Conservation (phyloP, 2,329 filamentous ascomycete genomes). For the Hypoxylon sp. region DNA sequence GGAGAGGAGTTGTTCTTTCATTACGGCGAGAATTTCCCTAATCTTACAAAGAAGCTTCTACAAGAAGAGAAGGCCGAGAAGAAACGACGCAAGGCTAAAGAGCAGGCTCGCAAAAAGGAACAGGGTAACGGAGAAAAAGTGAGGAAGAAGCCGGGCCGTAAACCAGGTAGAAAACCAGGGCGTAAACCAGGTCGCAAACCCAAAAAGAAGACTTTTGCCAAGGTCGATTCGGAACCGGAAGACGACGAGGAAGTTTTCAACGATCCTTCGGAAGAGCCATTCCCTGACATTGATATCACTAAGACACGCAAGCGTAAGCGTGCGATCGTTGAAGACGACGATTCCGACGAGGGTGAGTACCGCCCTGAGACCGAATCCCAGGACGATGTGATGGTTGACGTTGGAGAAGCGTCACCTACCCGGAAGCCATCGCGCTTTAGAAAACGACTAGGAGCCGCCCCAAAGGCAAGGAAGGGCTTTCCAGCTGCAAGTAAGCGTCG, state of each 20-base stretch:
- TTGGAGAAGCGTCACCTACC: slow-evolving; percentile 28
- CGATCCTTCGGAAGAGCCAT: slow-evolving; percentile 47
- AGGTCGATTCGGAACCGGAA: slow-evolving; percentile 49
- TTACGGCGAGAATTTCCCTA: slow-evolving; percentile 79
- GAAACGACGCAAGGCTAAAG: slow-evolving; percentile 52
- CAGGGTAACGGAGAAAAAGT: slow-evolving; percentile 43
- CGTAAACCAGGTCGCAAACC: slow-evolving; percentile 52
- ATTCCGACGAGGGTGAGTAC: slow-evolving; percentile 52
- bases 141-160: slow-evolving; percentile 52
- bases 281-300: slow-evolving; percentile 40
- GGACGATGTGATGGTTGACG: slow-evolving; percentile 46
- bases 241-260: slow-evolving; percentile 47
- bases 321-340: slow-evolving; percentile 37
- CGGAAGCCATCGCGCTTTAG: slow-evolving; percentile 37
- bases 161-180: slow-evolving; percentile 51
- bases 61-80: slow-evolving; percentile 60
- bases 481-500: slow-evolving; percentile 16
- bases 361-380: slow-evolving; percentile 48
- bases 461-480: slow-evolving; percentile 37
- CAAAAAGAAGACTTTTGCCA: slow-evolving; percentile 53
- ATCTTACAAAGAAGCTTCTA: slow-evolving; percentile 68
- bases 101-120: slow-evolving; percentile 46
- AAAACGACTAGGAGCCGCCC: slow-evolving; percentile 39
- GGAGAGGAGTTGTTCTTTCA: slow-evolving; percentile 88
- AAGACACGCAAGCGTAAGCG: slow-evolving; percentile 52